Conservation (phyloP, 176 grass and related monocot species). For the Musa schizocarpa region DNA sequence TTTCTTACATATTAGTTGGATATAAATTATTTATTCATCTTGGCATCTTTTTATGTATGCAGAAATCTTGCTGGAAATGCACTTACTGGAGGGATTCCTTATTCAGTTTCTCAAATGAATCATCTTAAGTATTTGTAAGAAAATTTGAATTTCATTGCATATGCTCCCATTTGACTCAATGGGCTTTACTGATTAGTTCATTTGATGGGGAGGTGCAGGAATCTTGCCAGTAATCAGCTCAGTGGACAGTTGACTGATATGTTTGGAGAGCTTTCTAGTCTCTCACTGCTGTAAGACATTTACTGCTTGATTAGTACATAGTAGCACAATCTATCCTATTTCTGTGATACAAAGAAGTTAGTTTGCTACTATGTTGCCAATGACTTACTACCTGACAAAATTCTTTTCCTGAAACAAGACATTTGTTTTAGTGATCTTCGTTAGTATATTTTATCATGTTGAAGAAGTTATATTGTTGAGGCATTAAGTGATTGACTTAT, state of each 20-base stretch:
- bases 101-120: background rate
- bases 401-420: background rate
- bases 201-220: constrained; percentile 37
- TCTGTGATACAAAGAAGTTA: background rate
- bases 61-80: constrained; percentile 77
- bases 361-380: background rate
- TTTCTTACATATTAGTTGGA: background rate
- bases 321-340: background rate
- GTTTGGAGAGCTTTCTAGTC: constrained; percentile 64
- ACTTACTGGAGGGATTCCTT: constrained; percentile 65
- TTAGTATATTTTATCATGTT: background rate
- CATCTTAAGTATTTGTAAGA: background rate
- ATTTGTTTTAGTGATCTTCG: background rate
- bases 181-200: background rate
- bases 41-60: constrained; percentile 10
- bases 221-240: constrained; percentile 63
- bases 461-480: background rate
- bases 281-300: constrained; percentile 65
- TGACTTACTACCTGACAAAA: background rate
- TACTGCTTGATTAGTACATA: background rate
- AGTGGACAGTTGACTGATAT: constrained; percentile 83
- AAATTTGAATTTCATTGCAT: background rate
- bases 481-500: background rate
- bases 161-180: background rate
- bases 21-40: constrained; percentile 15